A percentile compares a stretch with the other conserved stretches of the same genome.
Evolutionary conservation across 176 grass and related monocot genomes (phyloP).

Genomic region (Coix lacrymajobi): DNA sequence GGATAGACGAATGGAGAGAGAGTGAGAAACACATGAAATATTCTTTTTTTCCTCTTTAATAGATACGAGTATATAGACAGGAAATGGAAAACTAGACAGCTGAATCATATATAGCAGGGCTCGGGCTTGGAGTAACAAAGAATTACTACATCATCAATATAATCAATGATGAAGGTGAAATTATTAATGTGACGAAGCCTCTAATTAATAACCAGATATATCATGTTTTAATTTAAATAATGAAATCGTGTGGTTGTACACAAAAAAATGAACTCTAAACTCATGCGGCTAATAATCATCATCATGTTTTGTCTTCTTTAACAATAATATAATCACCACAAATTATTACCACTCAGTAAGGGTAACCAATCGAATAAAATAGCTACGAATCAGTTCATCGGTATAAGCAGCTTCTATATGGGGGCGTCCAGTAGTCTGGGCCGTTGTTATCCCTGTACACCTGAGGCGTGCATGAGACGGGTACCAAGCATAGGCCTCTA

Average conservation of each 20-base stretch:
- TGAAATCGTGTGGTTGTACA: conserved; percentile 11
- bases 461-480: conserved; percentile 72
- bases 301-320: conserved; percentile 3
- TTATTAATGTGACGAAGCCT: neutral
- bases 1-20: neutral
- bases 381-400: conserved; percentile 33
- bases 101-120: neutral
- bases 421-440: conserved; percentile 73
- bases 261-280: conserved; percentile 27
- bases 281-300: neutral
- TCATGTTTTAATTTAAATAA: conserved; percentile 17
- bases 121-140: neutral
- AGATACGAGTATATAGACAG: neutral
- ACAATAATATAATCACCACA: conserved; percentile 12
- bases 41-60: neutral
- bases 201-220: conserved; percentile 23
- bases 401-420: conserved; percentile 67
- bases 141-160: neutral
- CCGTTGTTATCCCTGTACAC: conserved; percentile 62
- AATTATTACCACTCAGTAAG: conserved; percentile 30
- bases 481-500: conserved; percentile 85
- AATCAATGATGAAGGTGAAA: neutral
- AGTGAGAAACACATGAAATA: neutral
- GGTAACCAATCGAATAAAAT: conserved; percentile 5
- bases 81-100: too few species aligned